Base-by-base conservation (phyloP, 192 early-diverging fungal genomes). In the Lunasporangiospora selenospora region DNA sequence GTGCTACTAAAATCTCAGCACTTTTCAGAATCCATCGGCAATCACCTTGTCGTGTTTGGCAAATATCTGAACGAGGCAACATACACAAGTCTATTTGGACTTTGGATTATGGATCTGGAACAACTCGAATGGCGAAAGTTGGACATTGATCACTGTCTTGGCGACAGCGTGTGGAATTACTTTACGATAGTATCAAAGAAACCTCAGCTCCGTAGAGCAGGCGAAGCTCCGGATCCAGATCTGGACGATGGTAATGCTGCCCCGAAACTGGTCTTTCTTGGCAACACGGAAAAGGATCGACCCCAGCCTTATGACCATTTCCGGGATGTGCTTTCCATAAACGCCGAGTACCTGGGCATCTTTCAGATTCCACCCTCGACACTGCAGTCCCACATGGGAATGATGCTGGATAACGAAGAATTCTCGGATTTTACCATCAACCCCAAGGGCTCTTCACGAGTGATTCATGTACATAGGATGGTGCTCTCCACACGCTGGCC, bases 51-150 rank as follows among this genome's bases (percentile, higher is more conserved):
- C 0, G 81, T 86, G 26, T 81, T 83, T 69, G 84, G 80, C 12
- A 67, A 78, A 18, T 84, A 80, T 19, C 65, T 81, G 13, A 76
- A 56, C 30, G 67, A 67, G 15, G 33, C 54, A 26, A 73, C 53
- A 38, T 41, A 40, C 29, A 61, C 53, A 10, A 62, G 57, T 36
- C 66, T 70, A 3, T 81, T 81, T 47, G 78, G 80, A 24, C 52
- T 88, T 11, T 88, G 86, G 86, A 77, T 80, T 45, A 55, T 88
- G 53, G 86, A 85, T 45, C 52, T 88, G 26, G 81, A 84, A 44
- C 80, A 79, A 16, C 56, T 87, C 18, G 70, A 81, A 53, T 88
- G 86, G 86, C 58, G 80, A 40, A 81, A 76, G 34, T 65, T 82
- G 38, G 83, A 81, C 41, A 77, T 80, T 23, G 79, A 78, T 38